These are phyloP conservation scores for Aspergillus bertholletiae DNA, from an alignment of 495 filamentous ascomycete genomes.

Conservation along the genomic window DNA sequence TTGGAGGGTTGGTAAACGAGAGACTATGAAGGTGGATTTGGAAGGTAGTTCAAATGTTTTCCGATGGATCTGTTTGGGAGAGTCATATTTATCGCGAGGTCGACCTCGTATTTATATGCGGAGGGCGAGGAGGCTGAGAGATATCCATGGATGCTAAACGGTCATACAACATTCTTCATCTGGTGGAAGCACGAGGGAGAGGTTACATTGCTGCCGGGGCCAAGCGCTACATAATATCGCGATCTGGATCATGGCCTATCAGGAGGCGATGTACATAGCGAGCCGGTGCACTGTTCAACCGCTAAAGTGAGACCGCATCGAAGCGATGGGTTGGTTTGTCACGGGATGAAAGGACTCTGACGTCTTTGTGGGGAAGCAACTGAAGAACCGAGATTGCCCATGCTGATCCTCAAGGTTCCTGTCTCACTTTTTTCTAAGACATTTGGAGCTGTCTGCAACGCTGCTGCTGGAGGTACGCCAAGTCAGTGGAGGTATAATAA, in stretches of 20 bases:
- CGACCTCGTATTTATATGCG: background rate
- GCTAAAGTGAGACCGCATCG: conserved; percentile 3
- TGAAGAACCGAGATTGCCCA: too few species aligned
- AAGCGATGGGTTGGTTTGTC: background rate
- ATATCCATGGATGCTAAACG: background rate
- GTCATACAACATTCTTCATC: background rate
- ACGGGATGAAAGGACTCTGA: conserved; percentile 1
- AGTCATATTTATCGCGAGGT: background rate
- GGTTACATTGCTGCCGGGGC: background rate
- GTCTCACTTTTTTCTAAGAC: too few species aligned
- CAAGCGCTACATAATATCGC: background rate
- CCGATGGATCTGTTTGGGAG: background rate
- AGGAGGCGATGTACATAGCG: background rate
- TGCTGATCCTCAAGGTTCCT: too few species aligned
- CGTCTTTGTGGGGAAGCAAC: conserved; percentile 1
- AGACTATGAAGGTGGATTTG: background rate
- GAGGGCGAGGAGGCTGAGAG: background rate
- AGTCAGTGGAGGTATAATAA: too few species aligned
- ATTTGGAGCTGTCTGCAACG: too few species aligned
- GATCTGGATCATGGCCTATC: background rate
- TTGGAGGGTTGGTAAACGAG: conserved; percentile 9
- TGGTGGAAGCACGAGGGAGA: background rate
- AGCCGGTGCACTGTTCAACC: background rate
- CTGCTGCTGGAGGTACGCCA: too few species aligned
- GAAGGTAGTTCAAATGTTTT: background rate